Base-by-base conservation (phyloP, 768 basidiomycete genomes). In the Boletus reticuloceps region DNA sequence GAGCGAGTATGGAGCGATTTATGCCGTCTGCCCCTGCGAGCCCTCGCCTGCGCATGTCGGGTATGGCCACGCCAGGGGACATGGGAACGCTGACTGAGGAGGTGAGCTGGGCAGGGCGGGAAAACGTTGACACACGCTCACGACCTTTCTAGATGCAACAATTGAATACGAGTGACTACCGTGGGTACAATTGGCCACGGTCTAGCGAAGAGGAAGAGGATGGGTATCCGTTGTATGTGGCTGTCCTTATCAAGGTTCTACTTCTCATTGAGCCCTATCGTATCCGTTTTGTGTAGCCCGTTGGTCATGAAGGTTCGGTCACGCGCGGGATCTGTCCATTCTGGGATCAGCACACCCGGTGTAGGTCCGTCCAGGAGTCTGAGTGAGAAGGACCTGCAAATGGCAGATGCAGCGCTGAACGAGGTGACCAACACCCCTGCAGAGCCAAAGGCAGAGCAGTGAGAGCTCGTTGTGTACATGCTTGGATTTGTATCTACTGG, bases 31-130 rank as follows among this genome's bases (percentile, higher is more conserved):
- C 88, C 55, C 97, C 96, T 34, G 88, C 91, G 3, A 93, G 90
- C 69, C 97, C 97, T 19, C 80, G 88, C 62, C 80, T 91, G 74
- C 81, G 85, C 58, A 78, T 73, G 65, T 63, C 75, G 12, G 97
- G 96, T 4, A 74, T 82, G 54, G 91, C 91, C 63, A 99, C 97
- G 1, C 96, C 96, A 0, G 94, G 94, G 8, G 94, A 97, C 75
- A 79, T 96, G 58, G 94, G 90, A 17, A 96, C 94, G 27, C 75
- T 94, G 41, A 93, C 90, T 1, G 89, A 92, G 71, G 88, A 91
- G 77, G 88, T 89, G 58, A 27, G 78, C 63, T 43, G 19, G 39
- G 58, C 20, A 32, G 25, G 31, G 51, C 32, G 20, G 20, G 17
- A 11, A 22, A 8, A 4, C 20, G 1, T 19, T 31, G 17, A 46